Percentiles rank a stretch among this genome's conserved stretches.
These are phyloP conservation scores for Rosa persica DNA, from an alignment of 306 rosid species.

Conservation along the genomic window DNA sequence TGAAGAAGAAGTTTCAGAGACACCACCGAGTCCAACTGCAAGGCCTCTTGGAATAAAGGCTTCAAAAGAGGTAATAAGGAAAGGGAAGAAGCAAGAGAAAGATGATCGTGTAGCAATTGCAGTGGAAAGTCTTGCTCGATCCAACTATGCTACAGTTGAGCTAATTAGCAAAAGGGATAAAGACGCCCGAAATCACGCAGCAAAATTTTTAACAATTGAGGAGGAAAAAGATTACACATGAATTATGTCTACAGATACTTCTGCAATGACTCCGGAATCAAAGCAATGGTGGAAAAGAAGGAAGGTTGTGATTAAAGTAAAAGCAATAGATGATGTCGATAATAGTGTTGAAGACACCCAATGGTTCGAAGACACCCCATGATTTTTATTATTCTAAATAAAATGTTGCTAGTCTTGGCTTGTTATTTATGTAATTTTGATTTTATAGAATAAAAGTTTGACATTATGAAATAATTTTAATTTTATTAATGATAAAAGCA, in stretches of 20 bases:
- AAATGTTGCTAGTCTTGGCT: background rate
- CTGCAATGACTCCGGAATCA: background rate
- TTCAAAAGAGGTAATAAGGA: background rate
- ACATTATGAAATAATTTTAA: background rate
- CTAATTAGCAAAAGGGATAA: background rate
- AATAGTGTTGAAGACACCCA: background rate
- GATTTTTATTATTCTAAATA: too few relatives aligned
- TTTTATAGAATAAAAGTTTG: too few relatives aligned
- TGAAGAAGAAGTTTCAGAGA: background rate
- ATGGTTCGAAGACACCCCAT: background rate
- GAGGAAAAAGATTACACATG: background rate
- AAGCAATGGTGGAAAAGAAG: background rate
- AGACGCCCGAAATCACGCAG: background rate
- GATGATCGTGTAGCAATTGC: background rate
- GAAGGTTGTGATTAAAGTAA: background rate
- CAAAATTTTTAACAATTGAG: background rate
- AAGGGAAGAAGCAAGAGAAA: background rate
- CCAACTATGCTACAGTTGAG: background rate
- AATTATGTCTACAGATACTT: background rate
- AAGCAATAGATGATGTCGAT: background rate
- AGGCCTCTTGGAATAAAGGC: background rate
- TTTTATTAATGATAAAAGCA: background rate
- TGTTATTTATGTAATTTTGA: too few relatives aligned
- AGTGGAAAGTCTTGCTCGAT: background rate
- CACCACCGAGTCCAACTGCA: background rate